Conservation (phyloP, 1,284 basidiomycete species). For the Cystobasidium sp. region DNA sequence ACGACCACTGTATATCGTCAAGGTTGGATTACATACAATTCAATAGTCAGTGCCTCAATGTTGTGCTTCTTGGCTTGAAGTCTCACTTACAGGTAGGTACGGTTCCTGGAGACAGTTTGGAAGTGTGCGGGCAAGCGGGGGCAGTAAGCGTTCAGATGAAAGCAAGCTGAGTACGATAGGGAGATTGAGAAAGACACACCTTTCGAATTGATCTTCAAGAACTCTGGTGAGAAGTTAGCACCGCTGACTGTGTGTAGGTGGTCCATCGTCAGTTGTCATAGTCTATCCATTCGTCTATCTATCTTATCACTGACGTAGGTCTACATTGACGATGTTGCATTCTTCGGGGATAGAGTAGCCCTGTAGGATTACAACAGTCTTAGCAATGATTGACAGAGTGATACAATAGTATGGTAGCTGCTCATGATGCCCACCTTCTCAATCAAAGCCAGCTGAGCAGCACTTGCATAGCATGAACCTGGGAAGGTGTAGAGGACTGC, state of each 20-base stretch:
- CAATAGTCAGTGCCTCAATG: background rate
- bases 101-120: constrained; percentile 14
- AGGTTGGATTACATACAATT: background rate
- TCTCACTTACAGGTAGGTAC: constrained; percentile 39
- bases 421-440: constrained; percentile 30
- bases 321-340: constrained; percentile 42
- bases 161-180: background rate
- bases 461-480: constrained; percentile 34
- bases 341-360: constrained; percentile 40
- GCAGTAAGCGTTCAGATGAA: background rate
- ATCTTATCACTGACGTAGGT: constrained; percentile 33
- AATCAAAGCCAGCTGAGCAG: constrained; percentile 26
- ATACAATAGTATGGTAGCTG: background rate
- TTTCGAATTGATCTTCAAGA: constrained; percentile 39
- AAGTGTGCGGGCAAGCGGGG: too few species aligned
- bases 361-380: background rate
- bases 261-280: background rate
- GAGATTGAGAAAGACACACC: background rate
- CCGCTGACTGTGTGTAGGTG: constrained; percentile 25
- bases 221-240: constrained; percentile 44
- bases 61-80: background rate
- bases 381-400: background rate
- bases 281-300: background rate
- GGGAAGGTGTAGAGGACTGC: constrained; percentile 35
- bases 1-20: constrained; percentile 44